phyloP scores from a whole-genome alignment of 208 protist genomes.

The Crithidia acanthocephali region DNA sequence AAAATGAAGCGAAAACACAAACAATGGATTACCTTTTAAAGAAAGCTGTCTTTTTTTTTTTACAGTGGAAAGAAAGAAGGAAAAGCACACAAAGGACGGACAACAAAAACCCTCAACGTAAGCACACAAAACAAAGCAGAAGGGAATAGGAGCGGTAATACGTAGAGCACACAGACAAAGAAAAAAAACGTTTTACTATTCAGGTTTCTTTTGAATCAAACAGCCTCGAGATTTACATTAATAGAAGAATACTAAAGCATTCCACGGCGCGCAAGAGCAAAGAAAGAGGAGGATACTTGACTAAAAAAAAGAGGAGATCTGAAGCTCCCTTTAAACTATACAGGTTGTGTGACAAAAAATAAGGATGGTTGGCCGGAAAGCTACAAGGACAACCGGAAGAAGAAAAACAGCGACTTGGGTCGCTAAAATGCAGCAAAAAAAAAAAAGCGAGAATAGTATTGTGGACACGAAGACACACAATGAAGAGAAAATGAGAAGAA shows the following conservation, averaged over 20 bases:
- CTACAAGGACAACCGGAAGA: background rate
- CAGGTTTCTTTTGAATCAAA: too few relatives aligned
- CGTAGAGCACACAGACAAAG: background rate
- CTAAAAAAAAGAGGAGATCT: too few relatives aligned
- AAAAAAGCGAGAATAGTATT: too few relatives aligned
- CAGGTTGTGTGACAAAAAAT: background rate
- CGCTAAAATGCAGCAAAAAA: too few relatives aligned
- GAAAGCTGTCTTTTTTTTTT: background rate
- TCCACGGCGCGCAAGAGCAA: too few relatives aligned
- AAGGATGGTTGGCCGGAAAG: background rate
- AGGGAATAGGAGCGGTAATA: background rate
- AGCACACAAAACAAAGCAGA: slow-evolving; percentile 13
- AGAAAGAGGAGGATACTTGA: too few relatives aligned
- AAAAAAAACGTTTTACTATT: too few relatives aligned
- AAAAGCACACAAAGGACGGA: background rate
- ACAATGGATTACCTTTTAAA: background rate
- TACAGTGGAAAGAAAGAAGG: background rate
- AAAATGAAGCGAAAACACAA: background rate
- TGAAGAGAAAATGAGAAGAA: too few relatives aligned
- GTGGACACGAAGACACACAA: too few relatives aligned
- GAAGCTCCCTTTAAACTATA: background rate
- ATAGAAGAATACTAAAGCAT: too few relatives aligned
- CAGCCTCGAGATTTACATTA: too few relatives aligned
- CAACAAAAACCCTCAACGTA: too few relatives aligned
- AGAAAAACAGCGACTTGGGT: background rate